Conservation (phyloP, 1,139 yeast genomes). For the Geotrichum carabidarum region DNA sequence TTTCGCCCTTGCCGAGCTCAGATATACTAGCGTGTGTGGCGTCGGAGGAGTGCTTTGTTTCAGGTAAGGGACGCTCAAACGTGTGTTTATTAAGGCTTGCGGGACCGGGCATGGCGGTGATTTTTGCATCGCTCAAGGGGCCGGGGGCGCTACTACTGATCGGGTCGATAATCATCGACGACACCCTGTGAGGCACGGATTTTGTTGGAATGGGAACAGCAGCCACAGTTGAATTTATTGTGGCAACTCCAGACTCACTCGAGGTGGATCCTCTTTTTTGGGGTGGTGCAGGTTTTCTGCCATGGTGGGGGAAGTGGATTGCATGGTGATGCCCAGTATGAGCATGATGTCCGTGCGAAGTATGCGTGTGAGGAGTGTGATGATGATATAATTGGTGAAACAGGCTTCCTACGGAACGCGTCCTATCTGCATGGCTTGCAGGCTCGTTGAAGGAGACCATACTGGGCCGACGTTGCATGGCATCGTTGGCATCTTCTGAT, state of each 20-base stretch:
- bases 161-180: conserved; percentile 6
- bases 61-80: no score
- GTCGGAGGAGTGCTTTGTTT: no score
- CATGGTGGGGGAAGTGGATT: neutral
- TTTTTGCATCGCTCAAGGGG: neutral
- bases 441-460: conserved; percentile 21
- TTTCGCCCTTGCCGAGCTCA: no score
- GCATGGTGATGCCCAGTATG: neutral
- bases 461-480: conserved; percentile 9
- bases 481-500: conserved; percentile 1
- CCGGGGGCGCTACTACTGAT: conserved; percentile 5
- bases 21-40: no score
- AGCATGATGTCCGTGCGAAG: neutral
- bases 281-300: neutral
- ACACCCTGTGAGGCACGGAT: neutral
- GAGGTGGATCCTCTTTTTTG: neutral
- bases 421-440: conserved; percentile 18
- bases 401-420: conserved; percentile 17
- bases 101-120: neutral
- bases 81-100: no score
- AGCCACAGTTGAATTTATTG: neutral
- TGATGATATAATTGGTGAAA: conserved; percentile 13
- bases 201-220: neutral
- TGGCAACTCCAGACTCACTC: neutral
- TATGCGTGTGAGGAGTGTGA: neutral